Conservation (phyloP, 2,329 filamentous ascomycete genomes). For the Verticillium isaacii region DNA sequence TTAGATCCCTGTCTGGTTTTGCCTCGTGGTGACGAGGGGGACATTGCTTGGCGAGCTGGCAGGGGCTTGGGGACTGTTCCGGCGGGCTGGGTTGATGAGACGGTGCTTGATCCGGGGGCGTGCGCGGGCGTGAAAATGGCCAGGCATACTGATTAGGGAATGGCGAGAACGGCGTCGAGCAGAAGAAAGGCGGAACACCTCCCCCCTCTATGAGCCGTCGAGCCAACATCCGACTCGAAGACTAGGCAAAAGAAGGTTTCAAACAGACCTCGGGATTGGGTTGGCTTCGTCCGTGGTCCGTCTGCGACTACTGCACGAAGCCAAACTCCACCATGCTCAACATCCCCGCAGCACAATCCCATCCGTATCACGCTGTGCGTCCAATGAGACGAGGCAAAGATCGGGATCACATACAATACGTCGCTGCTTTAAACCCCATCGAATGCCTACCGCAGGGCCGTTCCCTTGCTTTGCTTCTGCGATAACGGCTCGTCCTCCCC, state of each 20-base stretch:
- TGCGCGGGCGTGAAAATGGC: background rate
- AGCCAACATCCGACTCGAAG: background rate
- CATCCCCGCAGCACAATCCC: background rate
- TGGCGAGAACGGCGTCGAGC: background rate
- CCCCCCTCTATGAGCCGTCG: background rate
- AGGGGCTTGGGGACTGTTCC: background rate
- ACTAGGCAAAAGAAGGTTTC: background rate
- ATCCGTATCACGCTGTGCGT: background rate
- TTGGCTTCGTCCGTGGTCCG: background rate
- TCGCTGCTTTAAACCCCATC: background rate
- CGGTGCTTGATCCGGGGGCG: conserved; percentile 6
- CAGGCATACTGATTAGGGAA: too few species aligned
- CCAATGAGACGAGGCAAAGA: background rate
- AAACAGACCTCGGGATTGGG: too few species aligned
- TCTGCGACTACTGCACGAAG: background rate
- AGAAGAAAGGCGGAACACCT: background rate
- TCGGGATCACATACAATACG: background rate
- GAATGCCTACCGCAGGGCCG: background rate
- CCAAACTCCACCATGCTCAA: background rate
- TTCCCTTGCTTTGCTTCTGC: background rate
- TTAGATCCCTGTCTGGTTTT: background rate
- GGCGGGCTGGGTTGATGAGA: background rate
- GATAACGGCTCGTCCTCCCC: background rate
- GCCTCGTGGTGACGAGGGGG: background rate
- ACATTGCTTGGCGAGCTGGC: background rate